Evolutionary conservation across 2,329 filamentous ascomycete genomes (phyloP).

Genomic region (Fusarium sarcochroum): DNA sequence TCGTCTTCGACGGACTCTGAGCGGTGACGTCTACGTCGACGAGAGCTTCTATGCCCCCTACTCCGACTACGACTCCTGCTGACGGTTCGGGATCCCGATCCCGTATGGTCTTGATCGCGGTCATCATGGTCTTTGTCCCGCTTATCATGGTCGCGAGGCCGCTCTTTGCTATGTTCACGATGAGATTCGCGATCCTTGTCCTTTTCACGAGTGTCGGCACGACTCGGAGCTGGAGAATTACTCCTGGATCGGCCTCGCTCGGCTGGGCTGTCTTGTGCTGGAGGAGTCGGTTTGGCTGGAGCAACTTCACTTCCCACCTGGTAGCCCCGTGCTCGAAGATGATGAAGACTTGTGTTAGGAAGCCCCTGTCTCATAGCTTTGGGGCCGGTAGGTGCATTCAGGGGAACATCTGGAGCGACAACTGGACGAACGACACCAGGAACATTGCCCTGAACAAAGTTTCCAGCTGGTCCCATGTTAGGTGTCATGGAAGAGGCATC

Average conservation of each 20-base stretch:
- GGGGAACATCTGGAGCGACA: slow-evolving; percentile 60
- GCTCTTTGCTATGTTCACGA: slow-evolving; percentile 56
- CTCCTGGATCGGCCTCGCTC: slow-evolving; percentile 59
- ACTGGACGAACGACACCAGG: slow-evolving; percentile 51
- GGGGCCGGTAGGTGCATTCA: slow-evolving; percentile 89
- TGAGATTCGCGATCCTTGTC: slow-evolving; percentile 53
- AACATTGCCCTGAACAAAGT: slow-evolving; percentile 39
- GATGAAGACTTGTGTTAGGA: slow-evolving; percentile 83
- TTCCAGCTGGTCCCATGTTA: slow-evolving; percentile 34
- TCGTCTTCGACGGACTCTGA: slow-evolving; percentile 67
- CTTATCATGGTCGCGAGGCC: slow-evolving; percentile 43
- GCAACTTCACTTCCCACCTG: slow-evolving; percentile 60
- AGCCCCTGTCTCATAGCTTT: slow-evolving; percentile 94
- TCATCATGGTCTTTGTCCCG: slow-evolving; percentile 44
- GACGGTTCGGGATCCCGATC: slow-evolving; percentile 49
- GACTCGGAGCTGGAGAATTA: slow-evolving; percentile 57
- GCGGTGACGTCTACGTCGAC: slow-evolving; percentile 67
- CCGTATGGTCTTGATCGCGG: slow-evolving; percentile 49
- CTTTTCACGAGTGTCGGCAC: slow-evolving; percentile 50
- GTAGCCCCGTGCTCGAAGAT: slow-evolving; percentile 69
- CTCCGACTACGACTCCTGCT: slow-evolving; percentile 57
- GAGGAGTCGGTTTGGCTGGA: slow-evolving; percentile 40
- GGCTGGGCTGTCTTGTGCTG: slow-evolving; percentile 36
- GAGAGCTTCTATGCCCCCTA: slow-evolving; percentile 62
- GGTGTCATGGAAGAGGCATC: slow-evolving; percentile 42